Base-by-base conservation (phyloP, 768 basidiomycete genomes). In the Artomyces pyxidatus region DNA sequence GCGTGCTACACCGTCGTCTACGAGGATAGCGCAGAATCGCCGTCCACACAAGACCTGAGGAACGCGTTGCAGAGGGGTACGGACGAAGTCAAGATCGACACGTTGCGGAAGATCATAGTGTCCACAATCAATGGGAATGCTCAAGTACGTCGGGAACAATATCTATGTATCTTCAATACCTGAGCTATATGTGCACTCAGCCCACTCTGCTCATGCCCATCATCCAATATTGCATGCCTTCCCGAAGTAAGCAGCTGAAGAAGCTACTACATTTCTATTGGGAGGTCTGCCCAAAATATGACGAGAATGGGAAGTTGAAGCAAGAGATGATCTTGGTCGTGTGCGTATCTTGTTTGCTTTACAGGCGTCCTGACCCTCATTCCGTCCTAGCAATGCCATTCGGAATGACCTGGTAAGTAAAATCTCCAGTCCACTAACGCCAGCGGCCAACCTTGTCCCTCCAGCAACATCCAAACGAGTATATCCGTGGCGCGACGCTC, bases 281-380 rank as follows among this genome's bases (percentile, higher is more conserved):
- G 89, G 90, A 98, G 70, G 87, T 98, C 19, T 98, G 94, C 68
- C 95, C 95, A 8, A 97, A 97, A 67, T 85, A 94, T 54, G 95
- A 98, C 59, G 95, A 98, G 60, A 84, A 80, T 56, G 95, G 95
- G 43, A 98, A 97, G 70, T 69, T 98, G 57, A 97, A 95, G 77
- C 96, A 98, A 69, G 95, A 99, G 72, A 98, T 98, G 95, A 98
- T 97, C 63, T 79, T 98, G 45, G 95, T 98, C 27, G 93, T 94
- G 91, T 94, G 66, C 64, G 90, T 80, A 23, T 39, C 48, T 56
- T 29, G n/a, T 17, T 19, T 42, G 23, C 44, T 45, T 37, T 35
- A 42, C 30, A 42, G 58, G 30, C 51, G 53, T 46, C 21, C 21
- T 43, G 4, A 14, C 55, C 19, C 47, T 25, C 40, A 42, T 48